Base-by-base conservation (phyloP, 257 asterid genomes). In the Solanum piurae region DNA sequence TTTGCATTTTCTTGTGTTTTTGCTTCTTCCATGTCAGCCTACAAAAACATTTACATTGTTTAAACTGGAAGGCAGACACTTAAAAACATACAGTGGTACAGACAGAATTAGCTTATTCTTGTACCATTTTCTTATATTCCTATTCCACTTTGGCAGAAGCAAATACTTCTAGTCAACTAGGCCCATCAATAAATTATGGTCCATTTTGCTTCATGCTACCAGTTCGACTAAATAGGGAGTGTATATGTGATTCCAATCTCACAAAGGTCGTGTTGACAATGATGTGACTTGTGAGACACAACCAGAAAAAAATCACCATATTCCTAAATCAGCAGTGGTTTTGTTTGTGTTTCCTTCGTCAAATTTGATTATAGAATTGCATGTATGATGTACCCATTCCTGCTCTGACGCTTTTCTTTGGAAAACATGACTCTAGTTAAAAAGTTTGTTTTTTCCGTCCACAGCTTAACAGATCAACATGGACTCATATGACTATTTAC, bases 1-100 rank as follows among this genome's bases (percentile, higher is more conserved):
- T 88, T 88, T 46, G 83, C 88, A 86, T 85, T 88, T 38, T 88
- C 87, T 52, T 76, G 82, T 60, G 88, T 88, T 88, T 88, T 88
- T 33, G 88, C 83, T 85, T 88, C 83, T 16, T 88, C 90, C 80
- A 85, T n/a, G 62, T 76, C 88, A 86, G 60, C 84, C 88, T 80
- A 87, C 44, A 33, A 83, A 44, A 31, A 82, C 18, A 49, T 16
- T 18, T 14, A 80, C 20, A 49, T 29, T 82, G 71, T 18, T 16
- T 49, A 82, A 82, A 82, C 69, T 29, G 27, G 44, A 49, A 29
- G 40, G 86, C 69, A 49, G 69, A 82, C 42, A 42, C 68, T 71
- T 20, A 18, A 71, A 71, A 33, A 46, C 64, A 6, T 52, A 69
- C 5, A 42, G 82, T 14, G 29, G 31, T 40, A 44, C 9, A 29